A percentile compares a stretch with the other conserved stretches of the same genome.
phyloP scores from a whole-genome alignment of 1,284 basidiomycete species.

The Singerocomus rubriflavus region DNA sequence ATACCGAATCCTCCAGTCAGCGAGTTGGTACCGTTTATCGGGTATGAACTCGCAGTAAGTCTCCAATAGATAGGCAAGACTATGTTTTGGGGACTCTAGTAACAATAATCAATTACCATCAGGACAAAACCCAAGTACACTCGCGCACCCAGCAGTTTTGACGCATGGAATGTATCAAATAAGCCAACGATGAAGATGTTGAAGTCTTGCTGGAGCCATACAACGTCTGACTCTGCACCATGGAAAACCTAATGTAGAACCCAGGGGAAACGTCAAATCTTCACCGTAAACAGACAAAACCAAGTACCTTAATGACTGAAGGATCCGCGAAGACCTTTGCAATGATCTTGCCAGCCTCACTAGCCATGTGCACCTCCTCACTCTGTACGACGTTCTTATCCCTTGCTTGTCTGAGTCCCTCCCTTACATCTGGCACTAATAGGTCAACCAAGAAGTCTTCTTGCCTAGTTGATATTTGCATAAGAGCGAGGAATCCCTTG shows the following conservation, averaged over 20 bases:
- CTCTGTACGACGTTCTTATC: constrained; percentile 12
- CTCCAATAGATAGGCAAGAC: constrained; percentile 81
- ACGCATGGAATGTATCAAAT: constrained; percentile 97
- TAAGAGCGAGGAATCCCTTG: constrained; percentile 86
- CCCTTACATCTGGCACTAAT: constrained; percentile 62
- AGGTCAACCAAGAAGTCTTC: constrained; percentile 89
- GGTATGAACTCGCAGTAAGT: constrained; percentile 90
- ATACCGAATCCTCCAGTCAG: constrained; percentile 93
- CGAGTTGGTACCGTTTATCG: constrained; percentile 94
- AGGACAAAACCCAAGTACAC: neutral
- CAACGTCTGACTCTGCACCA: constrained; percentile 91
- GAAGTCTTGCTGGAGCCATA: constrained; percentile 97
- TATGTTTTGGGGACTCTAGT: constrained; percentile 77
- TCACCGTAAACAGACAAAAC: neutral
- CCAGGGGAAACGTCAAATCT: neutral
- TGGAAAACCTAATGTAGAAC: constrained; percentile 70
- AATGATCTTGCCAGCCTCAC: constrained; percentile 53
- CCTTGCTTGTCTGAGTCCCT: constrained; percentile 55
- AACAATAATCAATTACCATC: constrained; percentile 2
- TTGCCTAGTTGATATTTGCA: constrained; percentile 87
- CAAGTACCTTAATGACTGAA: constrained; percentile 73
- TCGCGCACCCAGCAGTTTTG: constrained; percentile 72
- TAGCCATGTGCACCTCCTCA: constrained; percentile 19
- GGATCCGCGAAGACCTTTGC: constrained; percentile 75
- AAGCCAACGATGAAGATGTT: constrained; percentile 91